Evolutionary conservation across 2,329 filamentous ascomycete genomes (phyloP).

Genomic region (Pseudocercospora eumusae): DNA sequence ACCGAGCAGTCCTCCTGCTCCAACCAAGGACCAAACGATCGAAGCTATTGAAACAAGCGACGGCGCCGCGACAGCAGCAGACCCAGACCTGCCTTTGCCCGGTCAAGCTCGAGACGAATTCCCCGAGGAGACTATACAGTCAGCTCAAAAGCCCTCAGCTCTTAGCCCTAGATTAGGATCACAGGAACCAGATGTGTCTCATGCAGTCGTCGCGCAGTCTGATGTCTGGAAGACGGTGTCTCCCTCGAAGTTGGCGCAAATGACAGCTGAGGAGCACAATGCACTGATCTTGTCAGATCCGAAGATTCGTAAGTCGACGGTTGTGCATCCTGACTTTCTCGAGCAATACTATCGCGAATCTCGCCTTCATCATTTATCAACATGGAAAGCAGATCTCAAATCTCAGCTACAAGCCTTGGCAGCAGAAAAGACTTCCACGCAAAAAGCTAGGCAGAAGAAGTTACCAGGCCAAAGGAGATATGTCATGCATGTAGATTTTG

Average conservation of each 20-base stretch:
- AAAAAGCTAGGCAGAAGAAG: constrained; percentile 55
- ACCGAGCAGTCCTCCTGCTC: constrained; percentile 20
- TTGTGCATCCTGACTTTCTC: constrained; percentile 88
- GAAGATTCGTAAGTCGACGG: constrained; percentile 81
- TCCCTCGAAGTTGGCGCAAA: constrained; percentile 43
- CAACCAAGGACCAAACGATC: constrained; percentile 12
- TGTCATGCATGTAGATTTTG: constrained; percentile 94
- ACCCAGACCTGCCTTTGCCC: not conserved
- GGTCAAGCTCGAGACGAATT: not conserved
- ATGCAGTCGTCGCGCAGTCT: constrained; percentile 37
- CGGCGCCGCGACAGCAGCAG: not conserved
- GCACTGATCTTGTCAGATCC: constrained; percentile 80
- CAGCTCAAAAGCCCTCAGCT: not conserved
- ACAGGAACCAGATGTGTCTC: constrained; percentile 39
- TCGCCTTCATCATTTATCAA: constrained; percentile 88
- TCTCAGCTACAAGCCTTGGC: constrained; percentile 80
- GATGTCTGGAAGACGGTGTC: constrained; percentile 34
- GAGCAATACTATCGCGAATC: constrained; percentile 96
- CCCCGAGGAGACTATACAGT: not conserved
- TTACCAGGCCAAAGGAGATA: constrained; percentile 71
- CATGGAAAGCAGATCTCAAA: constrained; percentile 95
- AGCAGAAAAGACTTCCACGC: constrained; percentile 62
- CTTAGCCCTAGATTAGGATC: constrained; percentile 35
- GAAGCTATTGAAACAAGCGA: constrained; percentile 6
- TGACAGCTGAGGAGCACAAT: constrained; percentile 94